phyloP scores from a whole-genome alignment of 352 stramenopile genomes.

The Phytophthora gonapodyides region DNA sequence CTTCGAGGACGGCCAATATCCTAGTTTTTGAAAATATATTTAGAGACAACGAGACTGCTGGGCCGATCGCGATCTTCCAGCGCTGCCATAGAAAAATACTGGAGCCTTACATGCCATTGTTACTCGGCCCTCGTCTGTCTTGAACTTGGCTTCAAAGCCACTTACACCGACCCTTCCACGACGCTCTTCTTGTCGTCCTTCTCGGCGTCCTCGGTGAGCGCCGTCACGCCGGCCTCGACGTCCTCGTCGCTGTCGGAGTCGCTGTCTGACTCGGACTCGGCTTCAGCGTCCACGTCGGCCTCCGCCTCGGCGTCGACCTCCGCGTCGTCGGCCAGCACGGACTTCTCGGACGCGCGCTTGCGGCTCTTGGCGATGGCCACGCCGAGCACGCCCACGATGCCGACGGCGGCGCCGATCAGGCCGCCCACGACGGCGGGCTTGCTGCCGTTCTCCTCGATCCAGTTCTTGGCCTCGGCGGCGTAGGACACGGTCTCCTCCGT shows the following conservation, averaged over 20 bases:
- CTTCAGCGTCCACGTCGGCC: constrained; percentile 42
- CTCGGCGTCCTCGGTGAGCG: constrained; percentile 31
- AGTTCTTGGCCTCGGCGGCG: constrained; percentile 45
- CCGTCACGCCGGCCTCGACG: constrained; percentile 34
- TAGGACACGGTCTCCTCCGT: constrained; percentile 44
- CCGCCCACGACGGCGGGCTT: constrained; percentile 46
- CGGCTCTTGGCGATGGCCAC: constrained; percentile 53
- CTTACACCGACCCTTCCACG: constrained; percentile 70
- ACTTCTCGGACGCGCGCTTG: constrained; percentile 50
- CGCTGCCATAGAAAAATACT: constrained; percentile 33
- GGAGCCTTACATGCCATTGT: constrained; percentile 14
- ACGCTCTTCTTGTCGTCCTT: constrained; percentile 53
- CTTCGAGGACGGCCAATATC: constrained; percentile 18
- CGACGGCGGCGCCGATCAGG: constrained; percentile 50
- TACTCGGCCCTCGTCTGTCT: constrained; percentile 18
- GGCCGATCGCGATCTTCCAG: constrained; percentile 15
- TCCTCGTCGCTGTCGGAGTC: constrained; percentile 50
- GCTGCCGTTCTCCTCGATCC: constrained; percentile 43
- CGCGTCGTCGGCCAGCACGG: constrained; percentile 42
- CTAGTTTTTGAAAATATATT: constrained; percentile 14
- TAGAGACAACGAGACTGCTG: constrained; percentile 9
- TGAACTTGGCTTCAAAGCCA: constrained; percentile 9
- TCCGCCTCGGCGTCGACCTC: constrained; percentile 43
- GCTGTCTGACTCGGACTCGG: constrained; percentile 48
- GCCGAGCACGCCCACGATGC: constrained; percentile 47